These are phyloP conservation scores for Mycena latifolia DNA, from an alignment of 768 basidiomycete species.

Conservation along the genomic window DNA sequence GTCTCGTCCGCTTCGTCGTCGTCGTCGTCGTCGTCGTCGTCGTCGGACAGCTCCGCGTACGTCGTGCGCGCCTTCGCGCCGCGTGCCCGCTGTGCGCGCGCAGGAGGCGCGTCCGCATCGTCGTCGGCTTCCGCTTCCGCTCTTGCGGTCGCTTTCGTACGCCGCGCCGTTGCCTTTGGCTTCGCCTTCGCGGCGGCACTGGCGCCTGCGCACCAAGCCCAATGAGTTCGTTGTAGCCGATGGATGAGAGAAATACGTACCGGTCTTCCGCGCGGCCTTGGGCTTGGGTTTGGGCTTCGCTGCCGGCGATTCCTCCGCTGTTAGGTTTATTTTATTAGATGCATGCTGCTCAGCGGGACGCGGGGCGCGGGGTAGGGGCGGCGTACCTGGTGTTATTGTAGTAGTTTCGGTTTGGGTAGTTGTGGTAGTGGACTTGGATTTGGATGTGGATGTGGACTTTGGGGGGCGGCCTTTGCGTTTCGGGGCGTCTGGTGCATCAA, in stretches of 20 bases:
- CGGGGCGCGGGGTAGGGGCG: too few relatives aligned
- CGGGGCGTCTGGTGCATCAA: not conserved
- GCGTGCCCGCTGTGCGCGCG: conserved; percentile 18
- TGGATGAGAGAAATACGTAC: not conserved
- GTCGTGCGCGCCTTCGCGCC: conserved; percentile 19
- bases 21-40: conserved; percentile 10
- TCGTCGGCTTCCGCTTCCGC: not conserved
- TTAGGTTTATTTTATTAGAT: too few relatives aligned
- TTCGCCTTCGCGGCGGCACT: too few relatives aligned
- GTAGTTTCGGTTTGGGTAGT: not conserved
- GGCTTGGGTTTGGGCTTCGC: conserved; percentile 8
- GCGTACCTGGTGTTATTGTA: conserved; percentile 20
- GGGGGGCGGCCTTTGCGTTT: conserved; percentile 28
- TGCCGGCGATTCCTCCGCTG: too few relatives aligned
- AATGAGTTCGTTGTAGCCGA: conserved; percentile 3
- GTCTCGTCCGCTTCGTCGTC: not conserved
- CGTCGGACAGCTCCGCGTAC: conserved; percentile 32
- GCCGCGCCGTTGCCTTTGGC: too few relatives aligned
- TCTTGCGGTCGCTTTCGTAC: too few relatives aligned
- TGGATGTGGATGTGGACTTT: not conserved
- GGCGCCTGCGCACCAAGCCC: too few relatives aligned
- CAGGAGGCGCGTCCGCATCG: conserved; percentile 1
- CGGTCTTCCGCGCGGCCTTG: not conserved
- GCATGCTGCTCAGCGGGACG: too few relatives aligned
- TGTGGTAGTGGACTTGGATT: too few relatives aligned